A percentile compares a stretch with the other conserved stretches of the same genome.
Conservation (phyloP, 2,329 filamentous ascomycete species). For the Curvularia hawaiiensis region DNA sequence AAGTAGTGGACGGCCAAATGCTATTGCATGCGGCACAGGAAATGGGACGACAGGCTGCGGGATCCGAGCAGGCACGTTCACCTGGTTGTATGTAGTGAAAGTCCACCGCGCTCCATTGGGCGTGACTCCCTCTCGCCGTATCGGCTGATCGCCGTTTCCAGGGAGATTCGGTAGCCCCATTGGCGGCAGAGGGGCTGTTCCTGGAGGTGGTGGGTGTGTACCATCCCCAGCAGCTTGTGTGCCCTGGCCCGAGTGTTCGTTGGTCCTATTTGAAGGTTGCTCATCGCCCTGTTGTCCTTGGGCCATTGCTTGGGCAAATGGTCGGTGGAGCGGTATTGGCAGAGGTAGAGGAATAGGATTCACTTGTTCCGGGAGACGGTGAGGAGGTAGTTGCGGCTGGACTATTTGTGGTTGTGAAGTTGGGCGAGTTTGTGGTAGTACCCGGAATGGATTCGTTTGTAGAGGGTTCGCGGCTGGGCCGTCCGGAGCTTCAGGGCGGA, state of each 20-base stretch:
- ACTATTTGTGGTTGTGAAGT: conserved; percentile 35
- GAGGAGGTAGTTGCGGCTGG: conserved; percentile 19
- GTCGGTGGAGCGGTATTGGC: conserved; percentile 32
- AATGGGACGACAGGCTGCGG: conserved; percentile 25
- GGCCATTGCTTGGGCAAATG: conserved; percentile 31
- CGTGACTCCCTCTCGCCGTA: conserved; percentile 56
- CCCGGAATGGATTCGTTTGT: conserved; percentile 41
- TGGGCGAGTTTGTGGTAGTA: conserved; percentile 34
- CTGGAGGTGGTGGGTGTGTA: conserved; percentile 12
- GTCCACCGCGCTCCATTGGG: conserved; percentile 60
- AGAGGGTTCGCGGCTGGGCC: conserved; percentile 26
- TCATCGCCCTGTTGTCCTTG: conserved; percentile 18
- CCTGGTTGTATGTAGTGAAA: conserved; percentile 56
- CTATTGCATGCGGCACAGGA: conserved; percentile 28
- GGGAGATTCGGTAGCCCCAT: conserved; percentile 18
- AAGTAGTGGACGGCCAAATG: conserved; percentile 25
- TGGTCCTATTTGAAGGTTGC: conserved; percentile 8
- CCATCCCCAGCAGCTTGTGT: conserved; percentile 15
- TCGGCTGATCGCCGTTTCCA: conserved; percentile 46
- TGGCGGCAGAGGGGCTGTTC: background rate
- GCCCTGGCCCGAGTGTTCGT: conserved; percentile 10
- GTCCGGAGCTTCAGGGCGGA: conserved; percentile 22
- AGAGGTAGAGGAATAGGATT: conserved; percentile 25
- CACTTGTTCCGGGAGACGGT: conserved; percentile 21
- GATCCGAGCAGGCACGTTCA: conserved; percentile 31